Conservation (phyloP, 805 yeast genomes). For the Saturnispora sanitii region DNA sequence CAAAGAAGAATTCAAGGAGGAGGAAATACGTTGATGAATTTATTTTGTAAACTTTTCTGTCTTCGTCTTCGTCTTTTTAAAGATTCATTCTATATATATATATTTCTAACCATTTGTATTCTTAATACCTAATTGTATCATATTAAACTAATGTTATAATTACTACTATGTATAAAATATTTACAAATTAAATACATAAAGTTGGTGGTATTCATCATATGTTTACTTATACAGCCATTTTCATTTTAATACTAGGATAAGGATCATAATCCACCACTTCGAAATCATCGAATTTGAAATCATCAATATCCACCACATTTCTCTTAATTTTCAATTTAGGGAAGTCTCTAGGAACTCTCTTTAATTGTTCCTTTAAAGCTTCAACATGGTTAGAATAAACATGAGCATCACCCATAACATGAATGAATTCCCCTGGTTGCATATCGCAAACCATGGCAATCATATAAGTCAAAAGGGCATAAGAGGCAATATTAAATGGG, state of each 20-base stretch:
- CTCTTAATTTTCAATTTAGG: constrained; percentile 71
- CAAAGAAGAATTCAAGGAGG: background rate
- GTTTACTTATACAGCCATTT: constrained; percentile 74
- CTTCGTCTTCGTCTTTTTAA: no score
- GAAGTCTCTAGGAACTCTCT: constrained; percentile 66
- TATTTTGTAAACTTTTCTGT: constrained; percentile 6
- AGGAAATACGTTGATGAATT: constrained; percentile 5
- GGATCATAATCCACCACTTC: constrained; percentile 74
- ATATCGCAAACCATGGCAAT: constrained; percentile 90
- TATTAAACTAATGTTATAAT: no score
- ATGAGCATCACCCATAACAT: constrained; percentile 95
- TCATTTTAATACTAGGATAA: constrained; percentile 79
- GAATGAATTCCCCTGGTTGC: constrained; percentile 93
- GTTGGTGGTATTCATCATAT: background rate
- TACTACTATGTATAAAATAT: no score
- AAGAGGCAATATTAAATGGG: constrained; percentile 96
- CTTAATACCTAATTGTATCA: no score
- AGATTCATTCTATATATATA: no score
- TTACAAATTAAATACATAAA: background rate
- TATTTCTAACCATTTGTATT: no score
- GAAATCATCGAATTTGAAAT: constrained; percentile 82
- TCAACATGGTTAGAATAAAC: constrained; percentile 90
- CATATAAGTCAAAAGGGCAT: constrained; percentile 87
- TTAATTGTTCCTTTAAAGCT: constrained; percentile 72
- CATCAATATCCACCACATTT: constrained; percentile 66